Evolutionary conservation across 2,329 filamentous ascomycete species (phyloP), one percentile per base, ranked within the genome.

Genomic region (Fusarium pseudograminearum): DNA sequence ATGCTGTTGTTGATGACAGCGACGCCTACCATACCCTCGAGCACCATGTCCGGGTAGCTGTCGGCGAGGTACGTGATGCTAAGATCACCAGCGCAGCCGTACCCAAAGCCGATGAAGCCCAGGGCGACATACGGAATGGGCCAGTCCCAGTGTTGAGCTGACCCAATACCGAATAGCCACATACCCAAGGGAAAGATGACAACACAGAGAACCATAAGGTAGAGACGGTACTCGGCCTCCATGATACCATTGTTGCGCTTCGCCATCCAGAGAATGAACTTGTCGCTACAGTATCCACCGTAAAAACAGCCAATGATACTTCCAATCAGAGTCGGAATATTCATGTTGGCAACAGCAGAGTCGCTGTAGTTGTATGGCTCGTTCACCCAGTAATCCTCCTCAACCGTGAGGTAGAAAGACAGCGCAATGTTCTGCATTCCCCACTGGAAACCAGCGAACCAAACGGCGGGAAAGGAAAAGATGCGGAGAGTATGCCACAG

Each of bases 401-500:
- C 82, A 2, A 88, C 81, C 0, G 86, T 89, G 33, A 87, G 78
- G 66, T 89, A 88, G 73, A 89, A 88, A 2, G 84, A 85, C 24
- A 89, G 77, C 77, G 86, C 88, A n/a, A 86, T 85, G 67, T 88
- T 86, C 74, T 89, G 87, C 31, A 85, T 80, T 6, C 86, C 86
- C 86, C 86, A 89, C 71, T 88, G 86, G 26, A 88, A 75, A 11
- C 86, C 86, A 4, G 85, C 85, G 65, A 84, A 88, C 66, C 86
- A 81, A 12, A 88, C 85, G 2, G 86, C 86, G 0, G 86, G 86
- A 62, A 88, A 88, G 3, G 82, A 81, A 72, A 88, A 88, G 42
- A 88, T 79, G n/a, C 85, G 83, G 52, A 88, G 77, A 0, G 84
- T 88, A 68, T 88, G 84, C 69, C 83, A 84, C 4, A 89, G 78